Percentiles rank a stretch among this genome's conserved stretches.
Evolutionary conservation across 257 asterid genomes (phyloP).

Genomic region (Fraxinus quadrangulata): DNA sequence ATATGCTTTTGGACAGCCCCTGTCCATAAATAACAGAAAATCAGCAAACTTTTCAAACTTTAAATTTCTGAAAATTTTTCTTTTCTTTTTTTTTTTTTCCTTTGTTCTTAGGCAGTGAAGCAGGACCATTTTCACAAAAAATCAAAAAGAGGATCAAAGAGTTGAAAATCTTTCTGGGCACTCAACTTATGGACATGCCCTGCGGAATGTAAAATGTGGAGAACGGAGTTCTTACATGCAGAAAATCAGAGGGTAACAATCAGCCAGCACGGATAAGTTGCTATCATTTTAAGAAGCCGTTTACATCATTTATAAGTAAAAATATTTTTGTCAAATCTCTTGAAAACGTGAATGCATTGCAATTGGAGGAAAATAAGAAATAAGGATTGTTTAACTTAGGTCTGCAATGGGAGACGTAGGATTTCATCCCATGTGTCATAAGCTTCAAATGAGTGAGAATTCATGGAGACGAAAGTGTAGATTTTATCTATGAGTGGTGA

Average conservation of each 20-base stretch:
- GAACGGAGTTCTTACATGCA: neutral
- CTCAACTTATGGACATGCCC: neutral
- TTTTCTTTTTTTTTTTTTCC: neutral
- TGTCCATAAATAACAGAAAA: slow-evolving; percentile 35
- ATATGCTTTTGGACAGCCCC: slow-evolving; percentile 99
- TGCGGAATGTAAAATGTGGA: neutral
- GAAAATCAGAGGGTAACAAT: neutral
- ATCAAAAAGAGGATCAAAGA: neutral
- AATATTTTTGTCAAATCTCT: too few relatives aligned
- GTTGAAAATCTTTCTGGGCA: neutral
- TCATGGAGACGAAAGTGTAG: neutral
- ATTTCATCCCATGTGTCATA: neutral
- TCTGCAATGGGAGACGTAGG: neutral
- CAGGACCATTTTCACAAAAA: neutral
- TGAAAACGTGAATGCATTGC: neutral
- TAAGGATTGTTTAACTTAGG: neutral
- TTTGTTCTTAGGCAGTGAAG: neutral
- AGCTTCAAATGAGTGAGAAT: neutral
- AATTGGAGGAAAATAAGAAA: neutral
- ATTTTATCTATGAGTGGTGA: neutral
- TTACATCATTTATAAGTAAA: too few relatives aligned
- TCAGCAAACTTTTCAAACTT: slow-evolving; percentile 15
- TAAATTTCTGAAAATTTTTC: neutral
- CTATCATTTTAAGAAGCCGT: neutral
- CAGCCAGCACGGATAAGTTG: neutral